Evolutionary conservation across 2,329 filamentous ascomycete genomes (phyloP), one percentile per base, ranked within the genome.

Genomic region (Myriosclerotinia curreyana): DNA sequence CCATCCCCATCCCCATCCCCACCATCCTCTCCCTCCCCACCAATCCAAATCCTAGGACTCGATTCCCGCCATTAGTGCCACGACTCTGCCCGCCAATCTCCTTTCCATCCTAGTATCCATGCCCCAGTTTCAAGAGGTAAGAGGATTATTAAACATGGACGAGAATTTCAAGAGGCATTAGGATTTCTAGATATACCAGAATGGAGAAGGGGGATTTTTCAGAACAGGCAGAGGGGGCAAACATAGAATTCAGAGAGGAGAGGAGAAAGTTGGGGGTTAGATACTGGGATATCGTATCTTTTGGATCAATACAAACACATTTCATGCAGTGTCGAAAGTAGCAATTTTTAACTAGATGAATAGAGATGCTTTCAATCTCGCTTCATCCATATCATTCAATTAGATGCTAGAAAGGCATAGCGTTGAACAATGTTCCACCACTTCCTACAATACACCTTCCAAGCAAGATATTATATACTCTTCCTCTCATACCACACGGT

Each of bases 391-490:
- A 42, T n/a, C 44, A 14, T 8, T 36, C 5, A 22, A 59, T 48
- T 38, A 59, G 55, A 48, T 36, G 54, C 42, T n/a, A 34, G 20
- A 12, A 4, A 59, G 20, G 5, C 42, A 31, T 48, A 59, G n/a
- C 28, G 48, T 17, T 46, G 55, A 59, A 38, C 31, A 58, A 20
- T 48, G 28, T 20, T 25, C 20, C 2, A 36, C 14, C n/a, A 25
- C n/a, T 59, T 59, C 58, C 38, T 40, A 60, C 34, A 38, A 61
- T 61, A 20, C 14, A n/a, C 22, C 54, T 34, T 40, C 25, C 20
- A 44, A 34, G 28, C 31, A 20, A 12, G 12, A 9, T 61, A 5
- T 42, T 60, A 28, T 54, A 46, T 59, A 38, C 31, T 48, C 55
- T 38, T 36, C 8, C 31, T 36, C 28, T 38, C 28, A 59, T 20